Percentiles rank a stretch among this genome's conserved stretches.
phyloP scores from a whole-genome alignment of 345 rosid genomes.

The Durio zibethinus region DNA sequence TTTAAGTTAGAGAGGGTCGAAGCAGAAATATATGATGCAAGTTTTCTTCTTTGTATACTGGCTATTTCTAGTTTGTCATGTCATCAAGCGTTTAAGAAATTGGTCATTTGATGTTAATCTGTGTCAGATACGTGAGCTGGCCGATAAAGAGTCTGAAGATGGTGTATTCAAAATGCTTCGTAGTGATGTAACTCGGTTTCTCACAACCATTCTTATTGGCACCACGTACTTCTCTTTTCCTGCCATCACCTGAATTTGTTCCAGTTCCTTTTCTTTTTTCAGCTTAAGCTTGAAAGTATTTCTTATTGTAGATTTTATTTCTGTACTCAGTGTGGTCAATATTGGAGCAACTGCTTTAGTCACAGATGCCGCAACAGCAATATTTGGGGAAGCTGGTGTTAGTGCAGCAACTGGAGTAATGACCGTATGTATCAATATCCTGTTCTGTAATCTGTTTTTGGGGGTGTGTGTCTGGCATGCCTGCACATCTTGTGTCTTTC shows the following conservation, averaged over 20 bases:
- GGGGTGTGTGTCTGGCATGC: background rate
- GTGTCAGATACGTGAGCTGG: constrained; percentile 86
- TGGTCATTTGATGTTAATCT: constrained; percentile 26
- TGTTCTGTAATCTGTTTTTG: background rate
- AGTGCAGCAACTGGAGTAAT: constrained; percentile 98
- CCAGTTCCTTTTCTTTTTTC: constrained; percentile 12
- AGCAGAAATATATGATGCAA: background rate
- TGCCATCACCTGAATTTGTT: constrained; percentile 13
- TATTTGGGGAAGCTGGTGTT: constrained; percentile 99
- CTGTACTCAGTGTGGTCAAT: constrained; percentile 70
- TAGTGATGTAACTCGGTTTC: constrained; percentile 94
- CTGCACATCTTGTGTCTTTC: no score
- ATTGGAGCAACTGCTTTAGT: constrained; percentile 99
- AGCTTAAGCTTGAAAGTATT: background rate
- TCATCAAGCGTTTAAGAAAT: background rate
- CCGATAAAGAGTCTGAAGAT: constrained; percentile 90
- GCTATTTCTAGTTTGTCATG: background rate
- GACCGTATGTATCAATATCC: constrained; percentile 62
- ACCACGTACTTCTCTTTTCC: constrained; percentile 66
- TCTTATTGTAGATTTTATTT: constrained; percentile 38
- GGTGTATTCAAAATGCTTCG: constrained; percentile 97
- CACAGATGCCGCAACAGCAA: constrained; percentile 95
- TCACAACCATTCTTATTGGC: constrained; percentile 98
- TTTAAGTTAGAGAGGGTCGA: background rate
- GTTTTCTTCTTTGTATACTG: background rate